These are phyloP conservation scores for Colletotrichum tropicicola DNA, from an alignment of 2,329 filamentous ascomycete species.

Conservation along the genomic window DNA sequence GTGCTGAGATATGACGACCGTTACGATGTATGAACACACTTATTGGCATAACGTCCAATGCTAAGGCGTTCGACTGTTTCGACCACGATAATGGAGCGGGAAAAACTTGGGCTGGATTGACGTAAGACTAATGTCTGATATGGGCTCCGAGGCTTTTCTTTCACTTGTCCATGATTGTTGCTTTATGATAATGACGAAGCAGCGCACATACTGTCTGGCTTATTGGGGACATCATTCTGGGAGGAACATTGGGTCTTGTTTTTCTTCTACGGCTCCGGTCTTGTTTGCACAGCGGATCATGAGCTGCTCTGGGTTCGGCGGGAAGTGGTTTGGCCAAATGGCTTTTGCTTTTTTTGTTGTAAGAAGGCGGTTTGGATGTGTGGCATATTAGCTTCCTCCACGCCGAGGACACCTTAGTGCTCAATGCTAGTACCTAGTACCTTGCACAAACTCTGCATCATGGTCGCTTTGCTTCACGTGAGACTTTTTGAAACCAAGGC, in stretches of 20 bases:
- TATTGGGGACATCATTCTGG: constrained; percentile 10
- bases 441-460: not conserved
- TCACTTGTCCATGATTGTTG: constrained; percentile 29
- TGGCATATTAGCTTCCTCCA: constrained; percentile 4
- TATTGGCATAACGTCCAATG: constrained; percentile 30
- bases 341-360: constrained; percentile 1
- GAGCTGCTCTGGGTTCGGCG: not conserved
- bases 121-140: constrained; percentile 28
- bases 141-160: constrained; percentile 25
- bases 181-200: constrained; percentile 32
- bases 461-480: not conserved
- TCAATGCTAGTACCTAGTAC: constrained; percentile 19
- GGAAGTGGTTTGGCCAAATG: not conserved
- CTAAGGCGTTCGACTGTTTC: constrained; percentile 24
- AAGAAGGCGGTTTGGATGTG: constrained; percentile 6
- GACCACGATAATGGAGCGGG: constrained; percentile 28
- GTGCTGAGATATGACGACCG: constrained; percentile 28
- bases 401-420: constrained; percentile 5
- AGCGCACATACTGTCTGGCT: constrained; percentile 29
- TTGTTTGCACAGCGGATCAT: not conserved
- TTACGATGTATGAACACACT: constrained; percentile 33
- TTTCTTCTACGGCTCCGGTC: not conserved
- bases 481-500: not conserved
- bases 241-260: not conserved
- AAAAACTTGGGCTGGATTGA: constrained; percentile 17